phyloP scores from a whole-genome alignment of 148 eudicot species.

The Vaccinium vitisidaea region DNA sequence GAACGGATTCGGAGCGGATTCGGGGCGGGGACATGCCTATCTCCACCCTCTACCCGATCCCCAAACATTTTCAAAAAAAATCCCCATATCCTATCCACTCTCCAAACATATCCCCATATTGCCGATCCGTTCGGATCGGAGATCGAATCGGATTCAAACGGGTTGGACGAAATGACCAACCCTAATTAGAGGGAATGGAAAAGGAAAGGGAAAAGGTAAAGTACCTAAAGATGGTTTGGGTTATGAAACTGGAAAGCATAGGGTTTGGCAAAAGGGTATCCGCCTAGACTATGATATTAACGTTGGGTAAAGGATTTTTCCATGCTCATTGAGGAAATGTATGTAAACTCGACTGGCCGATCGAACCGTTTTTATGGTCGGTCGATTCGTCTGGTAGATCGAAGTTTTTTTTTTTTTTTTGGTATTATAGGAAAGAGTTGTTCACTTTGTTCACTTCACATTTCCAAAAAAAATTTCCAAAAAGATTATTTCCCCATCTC shows the following conservation, averaged over 20 bases:
- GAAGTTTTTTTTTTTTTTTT: neutral
- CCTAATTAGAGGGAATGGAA: neutral
- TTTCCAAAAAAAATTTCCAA: too few species aligned
- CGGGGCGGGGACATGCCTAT: too few species aligned
- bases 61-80: too few species aligned
- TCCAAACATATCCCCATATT: too few species aligned
- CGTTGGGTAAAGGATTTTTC: neutral
- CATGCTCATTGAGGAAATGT: neutral
- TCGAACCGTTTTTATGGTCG: neutral
- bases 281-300: neutral
- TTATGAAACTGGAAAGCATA: neutral
- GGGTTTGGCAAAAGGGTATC: neutral
- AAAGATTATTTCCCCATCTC: too few species aligned
- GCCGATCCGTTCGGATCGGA: too few species aligned
- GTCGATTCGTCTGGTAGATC: neutral
- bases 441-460: neutral
- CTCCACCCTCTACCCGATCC: too few species aligned
- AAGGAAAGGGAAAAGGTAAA: neutral
- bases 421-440: neutral
- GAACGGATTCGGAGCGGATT: too few species aligned
- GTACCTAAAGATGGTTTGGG: neutral
- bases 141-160: too few species aligned
- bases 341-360: neutral
- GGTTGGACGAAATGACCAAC: too few species aligned
- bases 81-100: too few species aligned